Base-by-base conservation (phyloP, 1,139 yeast species). In the Geotrichum europaeum region DNA sequence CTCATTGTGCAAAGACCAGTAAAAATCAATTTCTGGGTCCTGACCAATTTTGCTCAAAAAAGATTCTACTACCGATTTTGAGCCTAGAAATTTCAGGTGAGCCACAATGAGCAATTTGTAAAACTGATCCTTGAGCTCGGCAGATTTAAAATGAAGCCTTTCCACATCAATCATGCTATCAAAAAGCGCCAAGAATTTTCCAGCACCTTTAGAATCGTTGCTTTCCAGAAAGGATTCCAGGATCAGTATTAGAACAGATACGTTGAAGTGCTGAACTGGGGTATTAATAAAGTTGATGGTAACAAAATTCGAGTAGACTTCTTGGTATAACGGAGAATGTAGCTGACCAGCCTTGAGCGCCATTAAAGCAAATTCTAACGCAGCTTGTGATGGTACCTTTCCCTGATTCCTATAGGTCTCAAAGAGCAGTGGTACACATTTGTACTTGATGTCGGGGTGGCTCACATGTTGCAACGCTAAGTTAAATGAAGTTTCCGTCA, bases 361-460 rank as follows among this genome's bases (percentile, higher is more conserved):
- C n/a, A 30, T 24, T 22, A 61, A 18, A 4, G 60, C 61, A 49
- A 34, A 45, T 9, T 50, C 25, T 51, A 62, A 43, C 2, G 60
- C 55, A 25, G 53, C 53, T 30, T 53, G 56, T 9, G 61, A 59
- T 1, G 60, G 59, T 10, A 30, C 18, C 1, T 45, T 32, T 7
- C 56, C 59, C 30, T 30, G 56, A 12, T 30, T 51, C 1, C 22
- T 13, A 18, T 22, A 53, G 3, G 56, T 12, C 6, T 58, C 40
- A 51, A 62, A 62, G 12, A 62, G 60, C 9, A 45, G 34, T 15
- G 64, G 62, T 5, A 62, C 7, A 30, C 62, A 59, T 18, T 53
- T 22, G 22, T 50, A 53, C 25, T 52, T 51, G 51, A 62, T 59
- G n/a, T 50, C 24, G 12, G 60, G 64, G 7, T 45, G 22, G 15